Evolutionary conservation across 106 monocot species (phyloP), one percentile per base, ranked within the genome.

Genomic region (Alisma plantagoaquatica): DNA sequence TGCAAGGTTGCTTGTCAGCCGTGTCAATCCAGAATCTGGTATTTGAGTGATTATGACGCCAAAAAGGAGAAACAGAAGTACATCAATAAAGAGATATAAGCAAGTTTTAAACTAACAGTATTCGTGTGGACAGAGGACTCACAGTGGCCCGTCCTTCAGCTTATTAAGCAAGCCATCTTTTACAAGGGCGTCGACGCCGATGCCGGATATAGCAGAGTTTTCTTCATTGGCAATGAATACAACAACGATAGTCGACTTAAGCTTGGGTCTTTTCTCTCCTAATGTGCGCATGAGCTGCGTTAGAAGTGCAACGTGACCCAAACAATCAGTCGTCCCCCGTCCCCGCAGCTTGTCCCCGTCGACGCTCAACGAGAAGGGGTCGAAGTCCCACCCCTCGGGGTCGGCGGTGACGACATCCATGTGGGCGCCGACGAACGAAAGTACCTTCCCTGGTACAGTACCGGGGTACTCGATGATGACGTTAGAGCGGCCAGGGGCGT

Each of bases 21-120:
- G 96, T 89, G 73, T 98, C 96, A 43, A 98, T 98, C 96, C 96
- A 98, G 73, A 89, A 98, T 71, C 90, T 91, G 31, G n/a, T n/a
- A n/a, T n/a, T n/a, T n/a, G n/a, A n/a, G n/a, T n/a, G n/a, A n/a
- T n/a, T n/a, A n/a, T n/a, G n/a, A n/a, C n/a, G n/a, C n/a, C n/a
- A n/a, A n/a, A n/a, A n/a, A n/a, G n/a, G n/a, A n/a, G n/a, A n/a
- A n/a, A n/a, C n/a, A n/a, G n/a, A n/a, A n/a, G n/a, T n/a, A n/a
- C n/a, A n/a, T n/a, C n/a, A 7, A 59, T 23, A 30, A 51, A 38
- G 35, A 38, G 14, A 38, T 7, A 38, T 14, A 38, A 38, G 14
- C 1, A 43, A 15, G 35, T 38, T 6, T 38, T 7, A 7, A 38
- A 38, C 35, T 38, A 14, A 38, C 35, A 38, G 35, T 14, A 7